Evolutionary conservation across 306 rosid species (phyloP).

Genomic region (Vicia sativa): DNA sequence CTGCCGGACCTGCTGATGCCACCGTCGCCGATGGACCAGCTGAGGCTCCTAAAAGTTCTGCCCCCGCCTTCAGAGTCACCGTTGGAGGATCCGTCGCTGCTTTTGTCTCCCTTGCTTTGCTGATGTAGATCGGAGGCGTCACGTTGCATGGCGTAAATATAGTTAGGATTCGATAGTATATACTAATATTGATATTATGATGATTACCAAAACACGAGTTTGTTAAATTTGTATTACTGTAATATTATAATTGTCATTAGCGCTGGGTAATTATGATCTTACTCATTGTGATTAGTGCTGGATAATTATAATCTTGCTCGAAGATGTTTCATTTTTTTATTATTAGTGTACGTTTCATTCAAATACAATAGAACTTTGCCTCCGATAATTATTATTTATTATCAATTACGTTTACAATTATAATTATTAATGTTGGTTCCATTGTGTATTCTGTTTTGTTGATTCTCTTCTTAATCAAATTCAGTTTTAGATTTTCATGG

Average conservation of each 20-base stretch:
- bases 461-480: no score
- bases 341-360: no score
- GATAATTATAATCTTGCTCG: neutral
- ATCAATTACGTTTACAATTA: no score
- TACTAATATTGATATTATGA: neutral
- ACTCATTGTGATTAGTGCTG: constrained; percentile 21
- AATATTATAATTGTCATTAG: constrained; percentile 32
- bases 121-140: constrained; percentile 54
- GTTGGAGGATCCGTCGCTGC: constrained; percentile 54
- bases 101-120: constrained; percentile 43
- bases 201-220: neutral
- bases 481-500: no score
- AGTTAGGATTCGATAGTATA: constrained; percentile 35
- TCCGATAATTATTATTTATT: no score
- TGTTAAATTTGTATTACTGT: neutral
- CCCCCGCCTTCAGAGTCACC: constrained; percentile 40
- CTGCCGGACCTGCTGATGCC: neutral
- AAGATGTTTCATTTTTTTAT: no score
- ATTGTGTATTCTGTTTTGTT: no score
- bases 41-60: neutral
- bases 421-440: no score
- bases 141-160: neutral
- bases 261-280: neutral
- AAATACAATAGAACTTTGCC: no score
- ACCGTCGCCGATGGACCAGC: neutral